Conservation (phyloP, 2,329 filamentous ascomycete species). For the Aspergillus uvarum region DNA sequence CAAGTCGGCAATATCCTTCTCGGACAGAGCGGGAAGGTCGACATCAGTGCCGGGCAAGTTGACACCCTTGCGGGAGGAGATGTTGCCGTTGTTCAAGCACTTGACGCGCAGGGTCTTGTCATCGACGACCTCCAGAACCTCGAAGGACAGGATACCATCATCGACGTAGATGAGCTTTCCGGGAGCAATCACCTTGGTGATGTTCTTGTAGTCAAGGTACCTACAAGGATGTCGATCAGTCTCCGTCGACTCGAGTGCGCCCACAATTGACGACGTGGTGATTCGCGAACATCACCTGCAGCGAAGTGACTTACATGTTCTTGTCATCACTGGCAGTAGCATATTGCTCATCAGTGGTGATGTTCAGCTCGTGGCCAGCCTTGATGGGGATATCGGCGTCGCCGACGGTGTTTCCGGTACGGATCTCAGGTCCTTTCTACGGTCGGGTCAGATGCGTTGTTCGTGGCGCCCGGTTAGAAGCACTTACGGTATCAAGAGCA, state of each 20-base stretch:
- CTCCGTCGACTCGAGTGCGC: background rate
- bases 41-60: conserved; percentile 99
- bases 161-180: conserved; percentile 98
- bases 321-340: conserved; percentile 77
- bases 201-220: conserved; percentile 99
- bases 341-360: conserved; percentile 95
- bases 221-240: conserved; percentile 45
- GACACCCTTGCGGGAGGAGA: conserved; percentile 98
- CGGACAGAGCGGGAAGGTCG: conserved; percentile 92
- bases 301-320: conserved; percentile 72
- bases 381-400: conserved; percentile 78
- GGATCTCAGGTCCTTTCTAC: conserved; percentile 80
- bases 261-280: background rate
- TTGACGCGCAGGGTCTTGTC: conserved; percentile 83
- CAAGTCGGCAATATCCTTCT: conserved; percentile 96
- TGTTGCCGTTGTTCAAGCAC: conserved; percentile 96
- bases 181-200: conserved; percentile 91
- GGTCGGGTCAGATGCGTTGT: conserved; percentile 14
- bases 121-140: conserved; percentile 84
- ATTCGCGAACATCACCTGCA: background rate
- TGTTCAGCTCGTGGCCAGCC: conserved; percentile 82
- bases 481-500: conserved; percentile 76
- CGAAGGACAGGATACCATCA: conserved; percentile 94
- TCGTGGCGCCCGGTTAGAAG: conserved; percentile 29
- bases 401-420: conserved; percentile 71